A percentile compares a stretch with the other conserved stretches of the same genome.
phyloP scores from a whole-genome alignment of 768 basidiomycete genomes.

The Kwoniella pini region DNA sequence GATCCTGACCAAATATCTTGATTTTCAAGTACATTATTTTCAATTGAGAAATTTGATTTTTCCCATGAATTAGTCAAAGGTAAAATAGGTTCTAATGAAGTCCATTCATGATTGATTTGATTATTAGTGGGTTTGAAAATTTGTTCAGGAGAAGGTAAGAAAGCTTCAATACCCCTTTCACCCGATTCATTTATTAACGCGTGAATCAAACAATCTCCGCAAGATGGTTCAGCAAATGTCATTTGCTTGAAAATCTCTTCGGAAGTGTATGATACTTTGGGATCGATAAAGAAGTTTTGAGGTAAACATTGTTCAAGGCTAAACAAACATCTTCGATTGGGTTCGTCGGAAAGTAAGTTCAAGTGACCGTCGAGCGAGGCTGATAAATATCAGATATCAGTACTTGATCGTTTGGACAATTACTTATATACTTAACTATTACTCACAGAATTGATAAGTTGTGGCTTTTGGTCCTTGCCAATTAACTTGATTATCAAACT shows the following conservation, averaged over 20 bases:
- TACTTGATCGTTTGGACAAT: too few relatives aligned
- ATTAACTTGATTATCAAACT: constrained; percentile 16
- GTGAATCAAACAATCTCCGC: constrained; percentile 51
- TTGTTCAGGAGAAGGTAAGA: constrained; percentile 35
- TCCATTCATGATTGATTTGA: constrained; percentile 17
- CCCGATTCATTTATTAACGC: constrained; percentile 47
- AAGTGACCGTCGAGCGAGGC: constrained; percentile 52
- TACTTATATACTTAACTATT: too few relatives aligned
- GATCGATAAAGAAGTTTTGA: constrained; percentile 23
- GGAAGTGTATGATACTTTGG: constrained; percentile 15
- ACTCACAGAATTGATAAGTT: constrained; percentile 40
- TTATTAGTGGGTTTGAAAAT: constrained; percentile 3
- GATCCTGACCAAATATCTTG: constrained; percentile 36
- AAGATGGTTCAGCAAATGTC: constrained; percentile 43
- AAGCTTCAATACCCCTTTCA: constrained; percentile 38
- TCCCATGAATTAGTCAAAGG: constrained; percentile 43
- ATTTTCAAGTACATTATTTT: constrained; percentile 23
- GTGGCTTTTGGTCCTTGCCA: constrained; percentile 38
- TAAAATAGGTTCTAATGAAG: constrained; percentile 42
- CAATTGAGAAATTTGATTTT: constrained; percentile 41
- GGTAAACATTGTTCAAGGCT: constrained; percentile 33
- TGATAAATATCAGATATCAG: constrained; percentile 21
- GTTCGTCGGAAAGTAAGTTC: constrained; percentile 21
- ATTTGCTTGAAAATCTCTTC: constrained; percentile 45
- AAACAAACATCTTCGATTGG: constrained; percentile 21